Percentiles rank a stretch among this genome's conserved stretches.
These are phyloP conservation scores for Magnaporthiopsis rhizophila DNA, from an alignment of 2,329 filamentous ascomycete genomes.

Conservation along the genomic window DNA sequence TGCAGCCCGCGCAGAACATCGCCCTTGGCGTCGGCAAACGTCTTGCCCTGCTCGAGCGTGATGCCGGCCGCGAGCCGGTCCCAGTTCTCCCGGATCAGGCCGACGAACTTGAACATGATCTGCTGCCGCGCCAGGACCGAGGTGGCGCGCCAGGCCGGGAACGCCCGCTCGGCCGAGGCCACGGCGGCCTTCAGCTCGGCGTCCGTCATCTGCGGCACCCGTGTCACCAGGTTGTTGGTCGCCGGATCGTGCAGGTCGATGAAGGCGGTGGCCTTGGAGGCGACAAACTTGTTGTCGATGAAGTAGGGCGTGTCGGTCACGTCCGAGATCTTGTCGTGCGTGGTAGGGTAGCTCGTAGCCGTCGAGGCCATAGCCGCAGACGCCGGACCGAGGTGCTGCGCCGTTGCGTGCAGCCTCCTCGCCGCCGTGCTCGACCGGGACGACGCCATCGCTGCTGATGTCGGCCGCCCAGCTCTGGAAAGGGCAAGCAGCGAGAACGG, in stretches of 20 bases:
- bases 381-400: conserved; percentile 44
- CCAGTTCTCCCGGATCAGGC: conserved; percentile 75
- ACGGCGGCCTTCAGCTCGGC: conserved; percentile 69
- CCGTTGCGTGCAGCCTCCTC: conserved; percentile 50
- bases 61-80: conserved; percentile 78
- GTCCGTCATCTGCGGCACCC: conserved; percentile 74
- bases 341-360: conserved; percentile 56
- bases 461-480: conserved; percentile 25
- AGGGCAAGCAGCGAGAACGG: conserved; percentile 15
- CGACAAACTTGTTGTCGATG: conserved; percentile 69
- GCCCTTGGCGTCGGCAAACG: conserved; percentile 72
- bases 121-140: conserved; percentile 69
- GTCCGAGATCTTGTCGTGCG: conserved; percentile 58
- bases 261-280: conserved; percentile 60
- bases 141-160: conserved; percentile 63
- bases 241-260: conserved; percentile 78
- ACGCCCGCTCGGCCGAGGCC: conserved; percentile 67
- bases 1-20: conserved; percentile 77
- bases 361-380: conserved; percentile 33
- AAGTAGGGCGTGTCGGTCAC: conserved; percentile 73
- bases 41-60: conserved; percentile 84
- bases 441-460: conserved; percentile 12
- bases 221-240: conserved; percentile 77
- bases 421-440: conserved; percentile 6
- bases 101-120: conserved; percentile 82